Conservation (phyloP, 116 monocot genomes). For the Phalaenopsis hybrid region DNA sequence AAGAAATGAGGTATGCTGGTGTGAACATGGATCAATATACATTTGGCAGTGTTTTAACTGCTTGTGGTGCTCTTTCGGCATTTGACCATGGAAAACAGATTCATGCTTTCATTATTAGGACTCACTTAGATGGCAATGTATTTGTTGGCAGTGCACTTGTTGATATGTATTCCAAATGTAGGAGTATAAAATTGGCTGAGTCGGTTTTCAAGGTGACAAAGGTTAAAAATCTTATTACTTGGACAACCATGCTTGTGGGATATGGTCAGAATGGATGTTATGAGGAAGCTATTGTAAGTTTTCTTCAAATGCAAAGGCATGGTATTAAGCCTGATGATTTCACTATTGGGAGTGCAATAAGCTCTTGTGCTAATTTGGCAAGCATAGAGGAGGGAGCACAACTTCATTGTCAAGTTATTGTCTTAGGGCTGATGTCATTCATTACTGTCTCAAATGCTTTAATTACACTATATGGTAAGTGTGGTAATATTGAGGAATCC, state of each 20-base stretch:
- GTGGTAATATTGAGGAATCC: constrained; percentile 61
- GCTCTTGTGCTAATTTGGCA: constrained; percentile 69
- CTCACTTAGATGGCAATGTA: constrained; percentile 40
- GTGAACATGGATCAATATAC: constrained; percentile 62
- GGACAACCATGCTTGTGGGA: constrained; percentile 79
- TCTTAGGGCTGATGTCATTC: constrained; percentile 44
- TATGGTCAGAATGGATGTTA: constrained; percentile 62
- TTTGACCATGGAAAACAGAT: constrained; percentile 42
- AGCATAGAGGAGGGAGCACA: constrained; percentile 67
- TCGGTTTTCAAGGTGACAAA: constrained; percentile 38
- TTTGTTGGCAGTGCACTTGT: constrained; percentile 74
- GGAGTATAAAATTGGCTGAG: constrained; percentile 33
- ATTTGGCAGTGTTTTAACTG: constrained; percentile 58
- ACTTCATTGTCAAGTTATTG: constrained; percentile 48
- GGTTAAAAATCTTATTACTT: constrained; percentile 53
- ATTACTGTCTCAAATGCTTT: constrained; percentile 65
- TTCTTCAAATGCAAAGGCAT: constrained; percentile 51
- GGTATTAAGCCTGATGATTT: constrained; percentile 62
- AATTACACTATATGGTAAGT: constrained; percentile 66
- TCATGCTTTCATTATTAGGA: constrained; percentile 51
- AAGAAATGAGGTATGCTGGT: constrained; percentile 40
- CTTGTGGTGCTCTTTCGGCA: constrained; percentile 46
- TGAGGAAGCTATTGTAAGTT: constrained; percentile 50
- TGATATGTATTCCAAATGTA: constrained; percentile 77
- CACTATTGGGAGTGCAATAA: constrained; percentile 66